Percentiles rank a stretch among this genome's conserved stretches.
Conservation (phyloP, 73 alveolate genomes). For the Strombidium stylifer region DNA sequence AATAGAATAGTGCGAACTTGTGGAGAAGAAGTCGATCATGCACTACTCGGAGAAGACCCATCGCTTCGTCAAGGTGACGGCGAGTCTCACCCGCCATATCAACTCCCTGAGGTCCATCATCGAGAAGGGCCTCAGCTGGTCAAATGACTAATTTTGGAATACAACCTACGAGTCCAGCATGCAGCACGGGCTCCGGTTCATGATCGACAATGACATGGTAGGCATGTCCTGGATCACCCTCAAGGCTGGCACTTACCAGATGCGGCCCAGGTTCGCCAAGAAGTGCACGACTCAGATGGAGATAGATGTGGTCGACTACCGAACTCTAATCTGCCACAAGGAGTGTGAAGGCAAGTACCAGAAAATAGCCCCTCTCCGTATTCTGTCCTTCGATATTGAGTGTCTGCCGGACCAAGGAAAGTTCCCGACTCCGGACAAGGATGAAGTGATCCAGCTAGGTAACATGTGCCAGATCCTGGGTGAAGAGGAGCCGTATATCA, state of each 20-base stretch:
- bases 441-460: conserved; percentile 96
- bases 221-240: conserved; percentile 97
- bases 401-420: conserved; percentile 86
- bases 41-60: conserved; percentile 64
- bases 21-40: conserved; percentile 73
- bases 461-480: conserved; percentile 93
- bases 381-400: conserved; percentile 98
- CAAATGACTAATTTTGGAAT: conserved; percentile 47
- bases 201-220: conserved; percentile 95
- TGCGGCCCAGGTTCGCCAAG: conserved; percentile 33
- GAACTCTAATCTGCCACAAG: conserved; percentile 72
- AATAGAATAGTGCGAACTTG: conserved; percentile 70
- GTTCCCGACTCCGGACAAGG: conserved; percentile 86
- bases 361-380: conserved; percentile 97
- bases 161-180: conserved; percentile 97
- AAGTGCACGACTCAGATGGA: conserved; percentile 92
- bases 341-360: conserved; percentile 87
- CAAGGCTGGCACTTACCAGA: conserved; percentile 45
- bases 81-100: conserved; percentile 83
- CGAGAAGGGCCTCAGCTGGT: conserved; percentile 66
- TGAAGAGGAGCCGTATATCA: conserved; percentile 86
- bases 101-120: conserved; percentile 77
- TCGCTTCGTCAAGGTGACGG: conserved; percentile 78
- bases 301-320: conserved; percentile 82
- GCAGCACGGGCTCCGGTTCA: conserved; percentile 98